Conservation (phyloP, 2,329 filamentous ascomycete genomes). For the Magnaporthiopsis poae region DNA sequence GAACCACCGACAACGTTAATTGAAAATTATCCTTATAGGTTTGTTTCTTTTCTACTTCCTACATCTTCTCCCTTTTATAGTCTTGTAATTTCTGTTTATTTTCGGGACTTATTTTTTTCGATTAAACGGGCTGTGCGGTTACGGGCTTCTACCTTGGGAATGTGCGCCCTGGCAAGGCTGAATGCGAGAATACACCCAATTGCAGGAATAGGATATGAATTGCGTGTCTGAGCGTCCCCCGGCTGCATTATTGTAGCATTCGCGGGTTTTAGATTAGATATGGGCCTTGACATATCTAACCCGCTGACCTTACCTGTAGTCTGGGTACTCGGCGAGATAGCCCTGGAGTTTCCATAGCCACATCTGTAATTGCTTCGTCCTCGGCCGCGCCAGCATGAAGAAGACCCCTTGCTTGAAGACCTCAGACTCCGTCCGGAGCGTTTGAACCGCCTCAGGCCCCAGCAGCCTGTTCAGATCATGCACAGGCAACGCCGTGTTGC, state of each 20-base stretch:
- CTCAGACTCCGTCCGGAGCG: slow-evolving; percentile 26
- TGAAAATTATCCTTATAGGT: background rate
- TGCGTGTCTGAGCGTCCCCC: too few species aligned
- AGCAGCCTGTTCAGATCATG: slow-evolving; percentile 44
- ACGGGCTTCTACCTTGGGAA: too few species aligned
- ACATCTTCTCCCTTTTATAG: too few species aligned
- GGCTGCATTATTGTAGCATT: too few species aligned
- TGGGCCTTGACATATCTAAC: too few species aligned
- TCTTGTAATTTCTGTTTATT: too few species aligned
- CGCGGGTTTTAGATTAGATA: too few species aligned
- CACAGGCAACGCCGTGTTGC: slow-evolving; percentile 34
- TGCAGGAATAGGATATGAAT: too few species aligned
- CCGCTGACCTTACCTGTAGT: background rate
- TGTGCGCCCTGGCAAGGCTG: background rate
- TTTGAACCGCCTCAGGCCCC: slow-evolving; percentile 33
- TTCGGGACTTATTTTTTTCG: too few species aligned
- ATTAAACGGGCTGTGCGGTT: too few species aligned
- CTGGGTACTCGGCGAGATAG: slow-evolving; percentile 22
- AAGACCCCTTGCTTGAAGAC: slow-evolving; percentile 29
- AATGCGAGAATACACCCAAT: background rate
- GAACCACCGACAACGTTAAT: too few species aligned
- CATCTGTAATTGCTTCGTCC: slow-evolving; percentile 35
- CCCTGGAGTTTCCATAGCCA: slow-evolving; percentile 51
- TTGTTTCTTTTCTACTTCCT: too few species aligned
- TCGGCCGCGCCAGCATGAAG: slow-evolving; percentile 32